These are phyloP conservation scores for Oligophagozyma castellii DNA, from an alignment of 1,139 yeast genomes.

Conservation along the genomic window DNA sequence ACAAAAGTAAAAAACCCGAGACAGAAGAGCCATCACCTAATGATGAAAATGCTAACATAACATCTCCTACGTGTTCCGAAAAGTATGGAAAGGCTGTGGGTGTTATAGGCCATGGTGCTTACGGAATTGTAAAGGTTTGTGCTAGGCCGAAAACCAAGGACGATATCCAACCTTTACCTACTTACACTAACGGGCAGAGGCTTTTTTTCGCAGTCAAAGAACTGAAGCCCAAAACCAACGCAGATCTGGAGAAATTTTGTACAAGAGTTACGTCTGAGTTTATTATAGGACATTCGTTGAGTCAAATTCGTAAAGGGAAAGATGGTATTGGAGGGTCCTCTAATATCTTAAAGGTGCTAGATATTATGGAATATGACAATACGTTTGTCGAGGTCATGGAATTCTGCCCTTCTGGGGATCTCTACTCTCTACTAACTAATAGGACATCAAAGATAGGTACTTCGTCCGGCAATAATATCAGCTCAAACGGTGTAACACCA, in stretches of 20 bases:
- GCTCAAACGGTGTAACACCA: constrained; percentile 23
- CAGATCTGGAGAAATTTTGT: constrained; percentile 44
- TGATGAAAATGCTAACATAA: constrained; percentile 13
- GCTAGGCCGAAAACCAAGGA: constrained; percentile 26
- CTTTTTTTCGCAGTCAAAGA: constrained; percentile 62
- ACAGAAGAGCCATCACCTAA: constrained; percentile 3
- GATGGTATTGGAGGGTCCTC: constrained; percentile 20
- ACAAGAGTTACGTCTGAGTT: constrained; percentile 66
- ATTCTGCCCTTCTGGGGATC: constrained; percentile 62
- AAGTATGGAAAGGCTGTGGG: constrained; percentile 52
- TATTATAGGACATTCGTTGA: constrained; percentile 55
- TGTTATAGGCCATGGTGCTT: constrained; percentile 56
- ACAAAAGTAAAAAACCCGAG: constrained; percentile 5
- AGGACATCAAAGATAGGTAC: constrained; percentile 1
- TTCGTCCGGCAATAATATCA: constrained; percentile 3
- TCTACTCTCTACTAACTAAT: constrained; percentile 34
- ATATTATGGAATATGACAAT: constrained; percentile 45
- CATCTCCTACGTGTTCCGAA: constrained; percentile 19
- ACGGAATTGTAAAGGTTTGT: constrained; percentile 52
- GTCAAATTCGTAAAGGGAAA: constrained; percentile 25
- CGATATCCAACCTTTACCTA: constrained; percentile 17
- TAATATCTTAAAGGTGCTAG: constrained; percentile 56
- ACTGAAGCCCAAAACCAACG: constrained; percentile 35
- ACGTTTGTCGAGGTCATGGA: constrained; percentile 71
- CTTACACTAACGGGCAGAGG: constrained; percentile 17